Conservation (phyloP, 1,284 basidiomycete genomes). For the Malassezia caprae region DNA sequence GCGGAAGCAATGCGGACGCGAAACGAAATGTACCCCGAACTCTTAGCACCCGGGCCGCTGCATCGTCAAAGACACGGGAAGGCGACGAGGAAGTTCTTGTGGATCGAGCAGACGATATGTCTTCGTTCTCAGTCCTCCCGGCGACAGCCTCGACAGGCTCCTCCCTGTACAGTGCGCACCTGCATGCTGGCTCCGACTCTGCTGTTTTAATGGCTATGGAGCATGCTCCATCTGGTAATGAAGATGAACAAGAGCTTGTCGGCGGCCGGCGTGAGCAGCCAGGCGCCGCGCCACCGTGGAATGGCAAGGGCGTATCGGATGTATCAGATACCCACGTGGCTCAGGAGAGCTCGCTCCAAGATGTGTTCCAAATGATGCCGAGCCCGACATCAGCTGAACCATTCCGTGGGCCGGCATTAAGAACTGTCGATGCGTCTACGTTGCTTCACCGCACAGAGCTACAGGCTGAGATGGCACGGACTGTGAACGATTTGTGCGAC, state of each 20-base stretch:
- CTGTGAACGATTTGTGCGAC: conserved; percentile 66
- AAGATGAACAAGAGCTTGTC: neutral
- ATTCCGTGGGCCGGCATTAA: conserved; percentile 51
- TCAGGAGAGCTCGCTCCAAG: neutral
- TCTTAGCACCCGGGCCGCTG: neutral
- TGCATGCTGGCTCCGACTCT: conserved; percentile 28
- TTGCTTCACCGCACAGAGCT: conserved; percentile 59
- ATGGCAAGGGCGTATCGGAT: neutral
- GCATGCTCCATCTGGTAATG: neutral
- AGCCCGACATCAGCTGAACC: neutral
- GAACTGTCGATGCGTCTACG: conserved; percentile 61
- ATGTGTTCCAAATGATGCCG: conserved; percentile 1
- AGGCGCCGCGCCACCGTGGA: neutral
- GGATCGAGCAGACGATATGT: neutral
- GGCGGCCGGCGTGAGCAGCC: neutral
- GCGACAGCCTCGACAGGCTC: neutral
- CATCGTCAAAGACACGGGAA: neutral
- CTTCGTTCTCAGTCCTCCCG: neutral
- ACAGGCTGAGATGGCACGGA: conserved; percentile 62
- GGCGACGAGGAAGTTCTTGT: neutral
- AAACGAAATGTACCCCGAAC: neutral
- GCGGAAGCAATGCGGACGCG: conserved; percentile 6
- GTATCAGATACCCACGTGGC: neutral
- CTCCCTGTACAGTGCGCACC: conserved; percentile 1
- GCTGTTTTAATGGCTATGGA: conserved; percentile 13